These are phyloP conservation scores for Penicillium expansum DNA, from an alignment of 2,329 filamentous ascomycete species.

Conservation along the genomic window DNA sequence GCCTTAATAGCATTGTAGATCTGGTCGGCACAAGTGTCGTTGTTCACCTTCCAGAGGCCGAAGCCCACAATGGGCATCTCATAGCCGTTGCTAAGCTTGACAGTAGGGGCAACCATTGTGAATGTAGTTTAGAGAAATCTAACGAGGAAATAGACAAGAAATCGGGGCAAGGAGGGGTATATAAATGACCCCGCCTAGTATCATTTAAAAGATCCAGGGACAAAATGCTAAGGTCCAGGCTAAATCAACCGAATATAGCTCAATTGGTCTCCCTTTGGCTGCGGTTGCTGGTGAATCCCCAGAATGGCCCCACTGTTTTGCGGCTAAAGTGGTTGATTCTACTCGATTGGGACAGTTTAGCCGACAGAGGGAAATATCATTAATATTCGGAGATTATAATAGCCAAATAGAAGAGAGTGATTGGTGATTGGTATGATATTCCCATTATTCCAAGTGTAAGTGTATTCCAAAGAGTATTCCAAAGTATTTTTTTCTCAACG, in stretches of 20 bases:
- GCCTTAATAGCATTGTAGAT: slow-evolving; percentile 70
- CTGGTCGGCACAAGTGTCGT: slow-evolving; percentile 67
- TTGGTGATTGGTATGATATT: background rate
- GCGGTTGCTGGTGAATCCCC: background rate
- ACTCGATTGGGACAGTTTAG: background rate
- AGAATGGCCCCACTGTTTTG: slow-evolving; percentile 5
- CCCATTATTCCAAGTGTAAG: background rate
- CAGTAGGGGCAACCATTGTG: slow-evolving; percentile 26
- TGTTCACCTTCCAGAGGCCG: slow-evolving; percentile 76
- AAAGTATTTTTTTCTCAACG: background rate
- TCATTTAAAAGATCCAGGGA: background rate
- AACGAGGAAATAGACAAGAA: background rate
- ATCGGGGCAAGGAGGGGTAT: slow-evolving; percentile 5
- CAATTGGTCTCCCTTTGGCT: background rate
- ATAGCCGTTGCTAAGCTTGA: slow-evolving; percentile 30
- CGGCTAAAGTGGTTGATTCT: slow-evolving; percentile 14
- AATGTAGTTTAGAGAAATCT: background rate
- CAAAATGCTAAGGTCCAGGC: slow-evolving; percentile 3
- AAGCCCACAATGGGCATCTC: slow-evolving; percentile 47
- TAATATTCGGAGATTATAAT: background rate
- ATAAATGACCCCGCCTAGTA: background rate
- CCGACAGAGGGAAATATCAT: background rate
- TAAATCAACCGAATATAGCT: background rate
- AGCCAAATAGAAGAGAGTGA: background rate
- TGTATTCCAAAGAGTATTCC: background rate